Percentiles rank a stretch among this genome's conserved stretches.
Evolutionary conservation across 1,284 basidiomycete species (phyloP).

Genomic region (Gymnopus androsaceus): DNA sequence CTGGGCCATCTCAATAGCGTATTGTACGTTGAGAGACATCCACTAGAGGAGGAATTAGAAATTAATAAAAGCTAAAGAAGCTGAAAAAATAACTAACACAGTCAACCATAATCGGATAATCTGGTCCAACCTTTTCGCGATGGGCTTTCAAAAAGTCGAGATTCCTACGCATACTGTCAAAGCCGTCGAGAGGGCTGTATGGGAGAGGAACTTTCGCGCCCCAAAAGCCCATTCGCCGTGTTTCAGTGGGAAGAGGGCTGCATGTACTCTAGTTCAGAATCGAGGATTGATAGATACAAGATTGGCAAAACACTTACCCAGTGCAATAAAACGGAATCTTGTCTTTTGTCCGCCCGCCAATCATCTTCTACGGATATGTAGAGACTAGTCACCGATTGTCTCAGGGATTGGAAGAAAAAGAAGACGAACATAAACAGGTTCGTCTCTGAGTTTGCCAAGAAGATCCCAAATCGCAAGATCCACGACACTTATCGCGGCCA

Average conservation of each 20-base stretch:
- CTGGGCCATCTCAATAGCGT: constrained; percentile 47
- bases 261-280: not conserved
- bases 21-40: constrained; percentile 46
- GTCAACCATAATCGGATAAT: constrained; percentile 50
- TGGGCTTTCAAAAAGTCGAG: constrained; percentile 46
- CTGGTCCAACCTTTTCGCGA: constrained; percentile 39
- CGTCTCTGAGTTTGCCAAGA: constrained; percentile 50
- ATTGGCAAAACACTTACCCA: constrained; percentile 34
- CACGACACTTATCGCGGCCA: constrained; percentile 37
- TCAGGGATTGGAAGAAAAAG: not conserved
- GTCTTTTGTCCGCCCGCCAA: constrained; percentile 50
- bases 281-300: not conserved
- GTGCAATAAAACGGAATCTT: constrained; percentile 53
- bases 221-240: constrained; percentile 52
- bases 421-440: constrained; percentile 43
- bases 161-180: constrained; percentile 48
- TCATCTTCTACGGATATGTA: constrained; percentile 40
- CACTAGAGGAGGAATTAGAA: constrained; percentile 25
- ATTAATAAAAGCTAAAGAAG: too few species aligned
- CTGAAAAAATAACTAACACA: constrained; percentile 20
- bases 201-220: constrained; percentile 50
- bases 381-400: not conserved
- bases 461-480: constrained; percentile 52
- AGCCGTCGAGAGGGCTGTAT: constrained; percentile 46
- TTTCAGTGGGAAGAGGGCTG: constrained; percentile 34